Evolutionary conservation across 352 stramenopile genomes (phyloP), one percentile per base, ranked within the genome.

Genomic region (Phytophthora chlamydospora): DNA sequence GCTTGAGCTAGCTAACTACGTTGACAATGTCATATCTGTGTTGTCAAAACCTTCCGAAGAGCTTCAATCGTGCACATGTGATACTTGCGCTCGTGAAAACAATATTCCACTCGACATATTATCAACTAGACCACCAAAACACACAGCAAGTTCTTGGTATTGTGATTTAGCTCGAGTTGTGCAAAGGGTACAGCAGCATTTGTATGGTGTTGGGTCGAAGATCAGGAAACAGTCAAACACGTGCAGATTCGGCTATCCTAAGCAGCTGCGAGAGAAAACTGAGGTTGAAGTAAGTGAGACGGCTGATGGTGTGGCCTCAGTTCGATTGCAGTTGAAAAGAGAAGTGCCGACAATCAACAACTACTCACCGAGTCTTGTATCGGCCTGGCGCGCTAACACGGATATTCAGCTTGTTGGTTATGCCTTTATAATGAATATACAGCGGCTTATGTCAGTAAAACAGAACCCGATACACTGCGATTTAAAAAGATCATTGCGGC

Each of bases 401-500:
- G 65, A 73, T 24, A 44, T 69, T 1, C 49, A 74, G 19, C 38
- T 44, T 27, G 46, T 74, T 11, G 60, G 66, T 0, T 67, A 74
- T 43, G 66, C 56, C 8, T 68, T 68, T 34, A n/a, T n/a, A n/a
- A n/a, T 0, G 66, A 75, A 11, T 75, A 75, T 21, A 64, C 62
- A 6, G 58, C 56, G 6, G 61, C 61, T 0, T 75, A 75, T 14
- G 27, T 73, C 1, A 78, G 66, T 31, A 78, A 78, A 31, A 34
- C 54, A 34, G 54, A 62, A 16, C 43, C 43, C 6, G 43, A 61
- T 12, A 61, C 53, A 7, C 6, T 40, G 0, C 21, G 34, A 4
- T 62, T 16, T 46, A 64, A 27, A 6, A 42, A 51, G 3, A 17
- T 39, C 3, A 73, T 73, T 6, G 27, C 35, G 2, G 42, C 19